Base-by-base conservation (phyloP, 2,329 filamentous ascomycete genomes). In the Thermothelomyces thermophilus region DNA sequence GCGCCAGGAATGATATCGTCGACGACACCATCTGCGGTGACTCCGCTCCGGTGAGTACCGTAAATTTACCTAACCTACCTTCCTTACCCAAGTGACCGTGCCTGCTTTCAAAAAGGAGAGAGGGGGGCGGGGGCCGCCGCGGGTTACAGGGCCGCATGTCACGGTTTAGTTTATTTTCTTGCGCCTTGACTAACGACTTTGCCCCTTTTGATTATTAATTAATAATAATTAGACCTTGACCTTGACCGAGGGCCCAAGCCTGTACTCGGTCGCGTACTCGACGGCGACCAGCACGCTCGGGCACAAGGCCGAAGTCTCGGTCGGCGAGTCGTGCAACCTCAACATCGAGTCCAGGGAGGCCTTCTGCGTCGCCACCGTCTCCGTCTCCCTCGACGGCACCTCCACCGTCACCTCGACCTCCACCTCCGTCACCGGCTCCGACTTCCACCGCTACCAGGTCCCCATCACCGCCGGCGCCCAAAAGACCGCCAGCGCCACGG, bases 381-480 rank as follows among this genome's bases (percentile, higher is more conserved):
- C 6, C 22, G 14, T 37, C 22, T 6, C 9, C 14, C 5, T 46
- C n/a, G 43, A 46, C 11, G 34, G 24, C 6, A 37, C 9, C 7
- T 19, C 33, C 22, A 46, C 16, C 7, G 19, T 8, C 19, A 20
- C 4, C 22, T 30, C 33, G 34, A 16, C 10, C 10, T 4, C 22
- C 1, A 26, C n/a, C 1, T 11, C 13, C 13, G 3, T 22, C 24
- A n/a, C 26, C 6, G 43, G 43, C 24, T 16, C 44, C 35, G 35
- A 46, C 28, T 10, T 40, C 17, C 35, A 39, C 16, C 11, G 6
- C 35, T 40, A 40, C 44, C 35, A 40, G 16, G 44, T 46, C 1
- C 1, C 44, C 17, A 46, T 46, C 44, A 46, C 44, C 17, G 44
- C 22, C 44, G 44, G 44, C 16, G 35, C 35, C 6, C 35, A 46